Evolutionary conservation across 805 yeast genomes (phyloP), one percentile per base, ranked within the genome.

Genomic region (Lipomyces yamadae): DNA sequence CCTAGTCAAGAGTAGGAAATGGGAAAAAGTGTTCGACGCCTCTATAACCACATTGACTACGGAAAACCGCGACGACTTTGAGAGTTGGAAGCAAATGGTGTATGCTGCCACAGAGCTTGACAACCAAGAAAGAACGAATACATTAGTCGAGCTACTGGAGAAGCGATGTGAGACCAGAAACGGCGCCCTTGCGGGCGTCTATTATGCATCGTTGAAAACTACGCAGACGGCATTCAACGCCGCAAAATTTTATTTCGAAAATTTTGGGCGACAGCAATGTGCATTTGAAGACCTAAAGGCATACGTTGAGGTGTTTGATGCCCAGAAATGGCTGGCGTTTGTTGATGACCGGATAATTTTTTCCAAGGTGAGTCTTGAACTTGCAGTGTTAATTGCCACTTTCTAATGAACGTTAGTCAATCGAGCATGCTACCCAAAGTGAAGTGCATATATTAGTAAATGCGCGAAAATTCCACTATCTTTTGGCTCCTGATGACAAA

Each of bases 41-140:
- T 78, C 86, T 57, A 54, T 74, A 4, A 66, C 72, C 3, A 80
- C 85, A 13, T 75, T 92, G 42, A 78, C 61, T 13, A 39, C 29
- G 2, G 71, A 82, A 32, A 76, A 81, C 8, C 83, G 89, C 63
- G 92, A 93, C 76, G 97, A 92, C 75, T 93, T 86, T 81, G 84
- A 85, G 64, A 85, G 92, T 50, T 91, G 96, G 91, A 84, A 86
- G 70, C 78, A 81, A 18, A 76, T 84, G 60, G 81, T 85, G 29
- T 78, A 80, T 56, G 78, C 92, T 2, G 81, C 82, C 0, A 72
- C 74, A 24, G 71, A 81, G 33, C 69, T 83, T 30, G 66, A 62
- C 34, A 42, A 56, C 13, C 65, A 34, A 29, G 77, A 73, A 11
- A 72, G 76, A 62, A 60, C 77, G 1, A 77, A 77, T 10, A 81